Evolutionary conservation across 1,284 basidiomycete species (phyloP).

Genomic region (Papiliotrema flavescens): DNA sequence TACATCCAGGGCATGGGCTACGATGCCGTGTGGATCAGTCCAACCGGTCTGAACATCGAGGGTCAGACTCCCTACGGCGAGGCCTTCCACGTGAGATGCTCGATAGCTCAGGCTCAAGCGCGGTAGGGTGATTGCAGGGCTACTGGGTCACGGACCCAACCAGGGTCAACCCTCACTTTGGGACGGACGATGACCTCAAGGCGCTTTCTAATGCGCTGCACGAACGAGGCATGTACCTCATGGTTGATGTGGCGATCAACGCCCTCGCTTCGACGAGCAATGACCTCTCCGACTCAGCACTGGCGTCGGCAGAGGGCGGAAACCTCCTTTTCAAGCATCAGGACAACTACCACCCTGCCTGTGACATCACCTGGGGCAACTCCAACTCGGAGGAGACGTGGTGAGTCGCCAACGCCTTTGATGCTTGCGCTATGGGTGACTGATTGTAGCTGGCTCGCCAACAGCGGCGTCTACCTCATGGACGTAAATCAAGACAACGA

Average conservation of each 20-base stretch:
- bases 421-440: neutral
- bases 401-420: constrained; percentile 5
- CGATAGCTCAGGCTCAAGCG: too few relatives aligned
- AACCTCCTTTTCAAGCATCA: constrained; percentile 29
- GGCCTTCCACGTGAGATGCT: constrained; percentile 30
- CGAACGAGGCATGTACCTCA: constrained; percentile 64
- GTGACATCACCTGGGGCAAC: constrained; percentile 24
- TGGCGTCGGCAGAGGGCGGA: constrained; percentile 19
- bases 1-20: constrained; percentile 72
- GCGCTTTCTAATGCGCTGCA: constrained; percentile 63
- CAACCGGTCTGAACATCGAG: constrained; percentile 53
- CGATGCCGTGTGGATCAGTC: constrained; percentile 57
- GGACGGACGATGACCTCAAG: constrained; percentile 63
- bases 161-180: constrained; percentile 63
- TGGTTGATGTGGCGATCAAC: constrained; percentile 73
- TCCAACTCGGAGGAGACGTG: constrained; percentile 20
- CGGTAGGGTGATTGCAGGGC: constrained; percentile 22
- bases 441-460: constrained; percentile 59
- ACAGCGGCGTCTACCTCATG: constrained; percentile 60
- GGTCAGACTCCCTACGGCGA: constrained; percentile 58
- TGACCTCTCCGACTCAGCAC: constrained; percentile 17
- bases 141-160: constrained; percentile 57
- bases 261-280: constrained; percentile 57
- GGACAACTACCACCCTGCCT: constrained; percentile 27
- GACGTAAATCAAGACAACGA: constrained; percentile 65